Base-by-base conservation (phyloP, 73 alveolate species). In the Symbiodinium pilosum region DNA sequence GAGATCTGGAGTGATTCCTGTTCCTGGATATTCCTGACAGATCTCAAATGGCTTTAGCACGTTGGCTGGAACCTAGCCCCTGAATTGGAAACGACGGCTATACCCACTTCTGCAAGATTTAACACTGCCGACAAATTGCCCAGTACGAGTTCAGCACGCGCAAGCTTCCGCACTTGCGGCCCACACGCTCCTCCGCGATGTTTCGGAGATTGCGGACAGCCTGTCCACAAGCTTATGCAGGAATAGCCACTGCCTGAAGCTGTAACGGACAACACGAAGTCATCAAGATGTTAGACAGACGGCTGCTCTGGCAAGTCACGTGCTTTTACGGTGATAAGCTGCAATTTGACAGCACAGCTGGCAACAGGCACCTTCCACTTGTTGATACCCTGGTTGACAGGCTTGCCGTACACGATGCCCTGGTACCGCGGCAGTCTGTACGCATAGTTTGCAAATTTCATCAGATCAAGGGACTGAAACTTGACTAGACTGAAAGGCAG, bases 141-240 rank as follows among this genome's bases (percentile, higher is more conserved):
- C 99, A 99, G 99, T 99, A 99, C 73, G 99, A 99, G 99, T 99
- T 99, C 99, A 99, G 99, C 94, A 99, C 99, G 99, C 99, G 99
- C 89, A 99, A 99, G 93, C 98, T 99, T 54, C 99, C 99, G 93
- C 99, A 99, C 96, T 99, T 99, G 98, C 99, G 99, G 52, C 99
- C 99, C 84, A 99, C 99, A 99, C 99, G 99, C 97, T 99, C 99
- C 99, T 99, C 99, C 54, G 99, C 99, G 84, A 99, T 99, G 94
- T 99, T 99, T 99, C 99, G 99, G 99, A 99, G 99, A 98, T 99
- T 98, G 99, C 99, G 92, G 52, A 81, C 93, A 34, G 85, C 44
- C 44, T n/a, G 44, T 69, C 41, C 28, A 30, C 21, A n/a, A 12
- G 83, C 32, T 4, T 30, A n/a, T 28, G 2, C 39, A 4, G 84